phyloP scores from a whole-genome alignment of 495 filamentous ascomycete species.

The Friedmanniomyces endolithicus region DNA sequence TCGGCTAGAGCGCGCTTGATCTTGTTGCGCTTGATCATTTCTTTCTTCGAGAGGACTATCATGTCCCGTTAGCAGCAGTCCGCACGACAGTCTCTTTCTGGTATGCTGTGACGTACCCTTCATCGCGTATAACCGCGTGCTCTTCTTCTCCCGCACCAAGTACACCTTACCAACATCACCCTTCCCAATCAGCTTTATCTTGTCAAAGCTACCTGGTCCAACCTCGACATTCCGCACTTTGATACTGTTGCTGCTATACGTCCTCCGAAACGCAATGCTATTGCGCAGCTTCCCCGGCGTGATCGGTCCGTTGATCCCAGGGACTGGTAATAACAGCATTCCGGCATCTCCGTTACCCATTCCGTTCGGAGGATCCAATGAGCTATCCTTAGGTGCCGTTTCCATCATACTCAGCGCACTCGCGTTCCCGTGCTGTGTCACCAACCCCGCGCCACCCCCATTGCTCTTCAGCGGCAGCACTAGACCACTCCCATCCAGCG shows the following conservation, averaged over 20 bases:
- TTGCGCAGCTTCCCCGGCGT: slow-evolving; percentile 43
- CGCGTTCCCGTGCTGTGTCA: slow-evolving; percentile 40
- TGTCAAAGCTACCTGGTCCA: slow-evolving; percentile 90
- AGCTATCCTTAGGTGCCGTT: slow-evolving; percentile 24
- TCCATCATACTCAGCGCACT: slow-evolving; percentile 48
- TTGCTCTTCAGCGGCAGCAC: slow-evolving; percentile 51
- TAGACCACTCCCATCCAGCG: neutral
- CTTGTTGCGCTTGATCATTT: slow-evolving; percentile 99
- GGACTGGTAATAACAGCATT: slow-evolving; percentile 32
- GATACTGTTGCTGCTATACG: slow-evolving; percentile 98
- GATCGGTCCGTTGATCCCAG: slow-evolving; percentile 38
- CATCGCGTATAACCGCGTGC: slow-evolving; percentile 89
- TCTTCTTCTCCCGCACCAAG: slow-evolving; percentile 94
- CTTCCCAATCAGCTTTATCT: slow-evolving; percentile 98
- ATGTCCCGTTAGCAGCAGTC: neutral
- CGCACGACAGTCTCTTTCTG: no score
- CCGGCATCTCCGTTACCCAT: neutral
- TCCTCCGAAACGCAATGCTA: slow-evolving; percentile 70
- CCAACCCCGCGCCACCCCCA: slow-evolving; percentile 22
- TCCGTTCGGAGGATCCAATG: neutral
- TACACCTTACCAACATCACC: slow-evolving; percentile 98
- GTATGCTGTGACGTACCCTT: slow-evolving; percentile 52
- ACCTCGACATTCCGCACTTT: slow-evolving; percentile 96
- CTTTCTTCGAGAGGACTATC: slow-evolving; percentile 93
- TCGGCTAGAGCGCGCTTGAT: slow-evolving; percentile 97